A percentile compares a stretch with the other conserved stretches of the same genome.
These are phyloP conservation scores for Tothia fuscella DNA, from an alignment of 2,329 filamentous ascomycete genomes.

Conservation along the genomic window DNA sequence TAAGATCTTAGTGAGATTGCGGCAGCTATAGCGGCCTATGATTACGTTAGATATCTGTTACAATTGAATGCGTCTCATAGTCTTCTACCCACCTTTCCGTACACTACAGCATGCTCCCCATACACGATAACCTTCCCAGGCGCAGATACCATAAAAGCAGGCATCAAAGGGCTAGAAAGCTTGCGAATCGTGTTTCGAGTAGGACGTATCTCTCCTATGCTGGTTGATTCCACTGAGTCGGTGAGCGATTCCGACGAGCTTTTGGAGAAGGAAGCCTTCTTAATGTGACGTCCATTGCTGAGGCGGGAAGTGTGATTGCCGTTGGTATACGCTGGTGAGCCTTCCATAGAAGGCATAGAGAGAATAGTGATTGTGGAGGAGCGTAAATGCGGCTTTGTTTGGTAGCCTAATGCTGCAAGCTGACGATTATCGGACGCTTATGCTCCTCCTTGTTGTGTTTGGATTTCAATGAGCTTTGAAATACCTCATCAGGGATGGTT, in stretches of 20 bases:
- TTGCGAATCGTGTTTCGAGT: slow-evolving; percentile 12
- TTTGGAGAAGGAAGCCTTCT: neutral
- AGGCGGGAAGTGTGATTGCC: too few relatives aligned
- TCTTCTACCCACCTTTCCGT: slow-evolving; percentile 60
- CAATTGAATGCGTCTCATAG: neutral
- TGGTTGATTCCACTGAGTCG: slow-evolving; percentile 1
- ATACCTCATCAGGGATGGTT: too few relatives aligned
- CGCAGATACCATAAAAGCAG: slow-evolving; percentile 93
- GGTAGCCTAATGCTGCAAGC: too few relatives aligned
- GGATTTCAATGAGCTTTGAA: too few relatives aligned
- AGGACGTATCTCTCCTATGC: neutral
- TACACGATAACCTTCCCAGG: slow-evolving; percentile 98
- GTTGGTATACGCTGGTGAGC: too few relatives aligned
- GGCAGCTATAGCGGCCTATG: slow-evolving; percentile 77
- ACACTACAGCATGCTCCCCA: slow-evolving; percentile 94
- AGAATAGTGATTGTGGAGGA: too few relatives aligned
- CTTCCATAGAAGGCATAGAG: too few relatives aligned
- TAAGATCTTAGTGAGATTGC: slow-evolving; percentile 93
- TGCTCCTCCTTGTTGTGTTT: too few relatives aligned
- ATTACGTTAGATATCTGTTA: slow-evolving; percentile 14
- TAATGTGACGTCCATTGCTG: too few relatives aligned
- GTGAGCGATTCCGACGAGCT: slow-evolving; percentile 3
- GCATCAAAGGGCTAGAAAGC: slow-evolving; percentile 51
- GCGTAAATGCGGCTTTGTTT: too few relatives aligned
- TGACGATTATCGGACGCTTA: too few relatives aligned